Evolutionary conservation across 139 green algal genomes (phyloP).

Genomic region (Coelastrella sp.): DNA sequence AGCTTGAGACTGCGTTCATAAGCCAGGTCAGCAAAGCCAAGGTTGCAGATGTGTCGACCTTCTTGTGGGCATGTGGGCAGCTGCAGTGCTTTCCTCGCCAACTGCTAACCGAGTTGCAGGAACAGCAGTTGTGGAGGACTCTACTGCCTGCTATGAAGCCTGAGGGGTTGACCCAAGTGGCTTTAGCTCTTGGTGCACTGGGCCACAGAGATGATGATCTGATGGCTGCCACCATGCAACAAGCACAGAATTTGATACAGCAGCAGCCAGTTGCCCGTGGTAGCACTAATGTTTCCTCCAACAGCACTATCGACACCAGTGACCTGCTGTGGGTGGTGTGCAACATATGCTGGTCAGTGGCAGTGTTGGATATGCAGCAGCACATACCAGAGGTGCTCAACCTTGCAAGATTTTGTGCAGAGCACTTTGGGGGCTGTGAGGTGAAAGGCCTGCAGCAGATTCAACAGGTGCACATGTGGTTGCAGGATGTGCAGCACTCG

Average conservation of each 20-base stretch:
- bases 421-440: not conserved
- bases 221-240: too few species aligned
- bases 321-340: too few species aligned
- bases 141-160: not conserved
- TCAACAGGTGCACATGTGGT: slow-evolving; percentile 28
- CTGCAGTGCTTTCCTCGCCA: not conserved
- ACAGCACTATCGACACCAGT: too few species aligned
- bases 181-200: not conserved
- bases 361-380: slow-evolving; percentile 11
- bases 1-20: not conserved
- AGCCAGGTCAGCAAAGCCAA: not conserved
- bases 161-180: not conserved
- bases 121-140: not conserved
- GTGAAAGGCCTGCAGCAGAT: not conserved
- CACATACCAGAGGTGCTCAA: not conserved
- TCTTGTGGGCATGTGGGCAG: not conserved
- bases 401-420: not conserved
- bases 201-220: too few species aligned
- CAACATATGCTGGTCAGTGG: not conserved
- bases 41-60: not conserved
- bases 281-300: too few species aligned
- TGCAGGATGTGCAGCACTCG: too few species aligned
- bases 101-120: not conserved
- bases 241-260: too few species aligned
- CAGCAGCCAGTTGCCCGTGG: too few species aligned